phyloP scores from a whole-genome alignment of 202 grass and related monocot genomes.

The Panicum hallii region DNA sequence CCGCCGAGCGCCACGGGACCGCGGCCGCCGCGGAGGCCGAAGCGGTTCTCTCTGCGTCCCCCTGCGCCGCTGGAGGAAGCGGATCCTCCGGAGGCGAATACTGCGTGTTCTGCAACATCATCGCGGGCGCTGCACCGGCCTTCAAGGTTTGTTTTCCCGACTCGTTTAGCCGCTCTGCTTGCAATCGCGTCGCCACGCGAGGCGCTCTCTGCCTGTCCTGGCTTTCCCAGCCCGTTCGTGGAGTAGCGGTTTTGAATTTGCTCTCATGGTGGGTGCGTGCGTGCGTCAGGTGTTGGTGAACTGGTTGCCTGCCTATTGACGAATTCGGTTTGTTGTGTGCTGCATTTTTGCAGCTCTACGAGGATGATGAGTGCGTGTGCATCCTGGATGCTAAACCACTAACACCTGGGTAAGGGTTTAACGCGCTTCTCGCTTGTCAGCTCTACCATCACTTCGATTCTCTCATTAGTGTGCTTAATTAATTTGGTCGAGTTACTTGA shows the following conservation, averaged over 20 bases:
- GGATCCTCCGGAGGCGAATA: neutral
- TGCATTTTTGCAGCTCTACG: constrained; percentile 75
- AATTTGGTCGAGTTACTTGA: constrained; percentile 11
- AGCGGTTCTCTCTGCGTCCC: constrained; percentile 2
- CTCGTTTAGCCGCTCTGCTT: neutral
- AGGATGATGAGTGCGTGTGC: constrained; percentile 86
- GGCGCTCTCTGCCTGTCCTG: neutral
- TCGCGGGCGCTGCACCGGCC: constrained; percentile 55
- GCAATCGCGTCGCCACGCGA: neutral
- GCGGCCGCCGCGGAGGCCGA: neutral
- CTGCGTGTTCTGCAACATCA: constrained; percentile 82
- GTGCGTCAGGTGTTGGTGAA: neutral
- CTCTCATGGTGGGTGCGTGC: neutral
- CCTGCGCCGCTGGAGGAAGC: neutral
- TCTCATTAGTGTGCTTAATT: neutral
- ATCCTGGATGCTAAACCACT: constrained; percentile 86
- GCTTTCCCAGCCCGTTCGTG: neutral
- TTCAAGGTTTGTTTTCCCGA: constrained; percentile 55
- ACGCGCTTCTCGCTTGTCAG: neutral
- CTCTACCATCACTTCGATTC: neutral
- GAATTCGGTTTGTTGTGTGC: constrained; percentile 13
- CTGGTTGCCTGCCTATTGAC: constrained; percentile 1
- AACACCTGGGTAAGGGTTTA: constrained; percentile 59
- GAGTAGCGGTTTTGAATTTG: neutral
- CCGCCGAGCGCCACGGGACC: constrained; percentile 10